Base-by-base conservation (phyloP, 768 basidiomycete genomes). In the Sarcodon sp. region DNA sequence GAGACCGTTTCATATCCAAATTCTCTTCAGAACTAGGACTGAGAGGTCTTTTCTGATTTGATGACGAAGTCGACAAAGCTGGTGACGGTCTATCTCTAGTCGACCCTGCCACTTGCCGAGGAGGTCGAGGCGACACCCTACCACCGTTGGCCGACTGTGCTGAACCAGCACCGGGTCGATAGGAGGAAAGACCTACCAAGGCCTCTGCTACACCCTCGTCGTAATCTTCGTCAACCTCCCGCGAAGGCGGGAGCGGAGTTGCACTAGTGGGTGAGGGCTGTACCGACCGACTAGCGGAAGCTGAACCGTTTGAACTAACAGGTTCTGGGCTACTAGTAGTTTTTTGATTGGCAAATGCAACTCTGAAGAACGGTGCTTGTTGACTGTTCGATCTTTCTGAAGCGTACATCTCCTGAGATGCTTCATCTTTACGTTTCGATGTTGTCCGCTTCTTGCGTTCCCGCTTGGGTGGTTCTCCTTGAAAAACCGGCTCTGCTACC, bases 131-230 rank as follows among this genome's bases (percentile, higher is more conserved):
- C 18, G 39, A 46, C 33, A 48, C 33, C 12, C 48, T 50, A 44
- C 33, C 45, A 39, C 43, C 47, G 33, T 47, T 49, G 50, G 37
- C 8, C 37, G 37, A 27, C 21, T 27, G 21, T 27, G 47, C 50
- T 32, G 52, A 49, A 10, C 52, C 52, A 13, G 33, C 36, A 8
- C 16, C 47, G 12, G 18, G 35, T 43, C 61, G 57, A 47, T 57
- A 59, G 33, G 54, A 50, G 32, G 56, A 53, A 43, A 96, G 70
- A 2, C 74, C 78, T 64, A 96, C 87, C 33, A 96, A 67, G 0
- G 87, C 78, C 54, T 90, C 89, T 4, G 87, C 79, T n/a, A 80
- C 86, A 21, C 84, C 87, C 62, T 92, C 92, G 55, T 98, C 92
- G 55, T 96, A 96, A 56, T 96, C 87, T 55, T 98, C 92, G 57